Evolutionary conservation across 148 eudicot species (phyloP).

Genomic region (Rhododendron williamsianum): DNA sequence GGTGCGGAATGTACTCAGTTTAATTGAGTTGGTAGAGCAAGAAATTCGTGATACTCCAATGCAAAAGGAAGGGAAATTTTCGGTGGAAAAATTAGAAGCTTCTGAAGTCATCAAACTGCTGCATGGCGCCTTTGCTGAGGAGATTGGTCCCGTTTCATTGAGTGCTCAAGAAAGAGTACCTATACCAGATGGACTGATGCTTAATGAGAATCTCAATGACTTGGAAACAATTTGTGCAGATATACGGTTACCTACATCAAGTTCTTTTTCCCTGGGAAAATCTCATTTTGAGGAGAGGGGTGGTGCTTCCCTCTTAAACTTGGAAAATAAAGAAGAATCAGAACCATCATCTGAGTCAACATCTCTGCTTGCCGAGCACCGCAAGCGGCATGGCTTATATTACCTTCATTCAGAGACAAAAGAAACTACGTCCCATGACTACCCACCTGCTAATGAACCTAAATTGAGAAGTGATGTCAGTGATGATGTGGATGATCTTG

Average conservation of each 20-base stretch:
- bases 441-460: constrained; percentile 73
- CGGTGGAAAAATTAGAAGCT: constrained; percentile 26
- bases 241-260: constrained; percentile 29
- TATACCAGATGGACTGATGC: constrained; percentile 61
- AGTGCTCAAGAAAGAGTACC: constrained; percentile 75
- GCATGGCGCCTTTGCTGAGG: constrained; percentile 54
- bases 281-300: constrained; percentile 29
- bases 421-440: constrained; percentile 38
- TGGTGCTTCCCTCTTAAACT: constrained; percentile 16
- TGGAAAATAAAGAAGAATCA: constrained; percentile 38
- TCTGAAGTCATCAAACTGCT: constrained; percentile 41
- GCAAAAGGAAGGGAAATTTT: constrained; percentile 23
- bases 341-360: constrained; percentile 48
- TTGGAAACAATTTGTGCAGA: constrained; percentile 66
- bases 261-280: constrained; percentile 50
- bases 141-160: constrained; percentile 71
- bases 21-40: constrained; percentile 49
- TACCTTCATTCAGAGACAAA: constrained; percentile 70
- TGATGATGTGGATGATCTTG: constrained; percentile 60
- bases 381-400: constrained; percentile 73
- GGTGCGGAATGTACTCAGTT: constrained; percentile 65
- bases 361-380: constrained; percentile 73
- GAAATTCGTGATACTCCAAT: constrained; percentile 26
- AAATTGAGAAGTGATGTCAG: constrained; percentile 19
- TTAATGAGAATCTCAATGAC: constrained; percentile 52